A percentile compares a stretch with the other conserved stretches of the same genome.
phyloP scores from a whole-genome alignment of 2,329 filamentous ascomycete genomes.

The Xylaria sp. region DNA sequence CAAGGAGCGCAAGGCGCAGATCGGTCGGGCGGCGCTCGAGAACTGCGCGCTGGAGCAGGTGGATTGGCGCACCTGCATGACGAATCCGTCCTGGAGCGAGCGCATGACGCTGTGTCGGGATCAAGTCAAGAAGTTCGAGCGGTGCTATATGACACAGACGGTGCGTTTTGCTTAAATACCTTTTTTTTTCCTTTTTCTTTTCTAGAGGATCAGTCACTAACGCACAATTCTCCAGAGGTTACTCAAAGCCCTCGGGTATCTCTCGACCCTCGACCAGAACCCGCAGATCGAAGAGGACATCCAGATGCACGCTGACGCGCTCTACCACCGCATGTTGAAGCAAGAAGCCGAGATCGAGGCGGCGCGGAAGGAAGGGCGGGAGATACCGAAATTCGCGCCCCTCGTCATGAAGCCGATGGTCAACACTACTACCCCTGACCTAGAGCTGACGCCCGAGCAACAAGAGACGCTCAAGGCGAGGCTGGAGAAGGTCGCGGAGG shows the following conservation, averaged over 20 bases:
- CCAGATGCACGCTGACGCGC: constrained; percentile 91
- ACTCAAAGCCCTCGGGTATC: constrained; percentile 87
- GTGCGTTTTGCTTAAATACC: constrained; percentile 51
- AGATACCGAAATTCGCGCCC: constrained; percentile 64
- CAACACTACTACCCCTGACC: constrained; percentile 10
- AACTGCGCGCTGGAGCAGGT: constrained; percentile 91
- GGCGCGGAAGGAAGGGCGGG: constrained; percentile 66
- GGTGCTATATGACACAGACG: constrained; percentile 88
- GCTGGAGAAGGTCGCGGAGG: constrained; percentile 62
- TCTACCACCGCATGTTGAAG: constrained; percentile 85
- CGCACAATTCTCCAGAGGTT: constrained; percentile 65
- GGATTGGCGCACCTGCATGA: constrained; percentile 83
- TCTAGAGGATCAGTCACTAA: constrained; percentile 1
- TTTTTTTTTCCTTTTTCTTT: too few relatives aligned
- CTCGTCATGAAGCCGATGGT: constrained; percentile 51
- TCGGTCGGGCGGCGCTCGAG: constrained; percentile 84
- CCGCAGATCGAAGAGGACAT: constrained; percentile 80
- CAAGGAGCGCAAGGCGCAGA: constrained; percentile 79
- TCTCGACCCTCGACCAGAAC: constrained; percentile 69
- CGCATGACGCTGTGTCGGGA: constrained; percentile 80
- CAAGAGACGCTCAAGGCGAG: constrained; percentile 59
- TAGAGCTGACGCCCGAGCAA: constrained; percentile 52
- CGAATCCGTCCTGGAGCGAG: constrained; percentile 69
- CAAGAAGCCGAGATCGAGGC: constrained; percentile 79
- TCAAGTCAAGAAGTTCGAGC: constrained; percentile 78